Evolutionary conservation across 768 basidiomycete species (phyloP).

Genomic region (Tricholoma flavovirens): DNA sequence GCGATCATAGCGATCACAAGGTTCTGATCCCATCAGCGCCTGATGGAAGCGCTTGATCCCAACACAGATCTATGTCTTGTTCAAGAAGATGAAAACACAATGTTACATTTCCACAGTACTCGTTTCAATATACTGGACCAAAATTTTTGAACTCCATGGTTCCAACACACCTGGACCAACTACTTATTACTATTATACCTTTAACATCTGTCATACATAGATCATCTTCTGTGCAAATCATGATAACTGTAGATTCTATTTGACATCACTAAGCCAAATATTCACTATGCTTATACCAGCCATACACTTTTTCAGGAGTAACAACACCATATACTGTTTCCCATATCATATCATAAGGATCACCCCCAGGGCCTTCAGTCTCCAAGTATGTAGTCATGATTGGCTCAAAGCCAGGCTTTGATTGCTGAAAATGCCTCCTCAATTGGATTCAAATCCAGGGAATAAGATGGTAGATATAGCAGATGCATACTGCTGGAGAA

Average conservation of each 20-base stretch:
- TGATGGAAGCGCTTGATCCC: too few species aligned
- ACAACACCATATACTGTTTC: slow-evolving; percentile 19
- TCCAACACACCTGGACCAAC: neutral
- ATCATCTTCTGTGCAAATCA: neutral
- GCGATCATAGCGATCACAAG: too few species aligned
- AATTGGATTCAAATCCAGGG: slow-evolving; percentile 28
- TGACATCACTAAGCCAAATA: slow-evolving; percentile 13
- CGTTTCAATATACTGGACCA: neutral
- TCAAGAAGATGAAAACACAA: neutral
- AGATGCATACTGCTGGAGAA: slow-evolving; percentile 19
- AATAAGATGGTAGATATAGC: slow-evolving; percentile 27
- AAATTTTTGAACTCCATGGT: neutral
- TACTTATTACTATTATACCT: neutral
- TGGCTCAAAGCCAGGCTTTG: slow-evolving; percentile 17
- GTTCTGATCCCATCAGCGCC: too few species aligned
- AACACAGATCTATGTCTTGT: neutral
- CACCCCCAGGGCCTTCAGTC: slow-evolving; percentile 6
- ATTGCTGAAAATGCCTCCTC: slow-evolving; percentile 24
- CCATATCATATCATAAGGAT: slow-evolving; percentile 22
- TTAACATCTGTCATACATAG: neutral
- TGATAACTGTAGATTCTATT: neutral
- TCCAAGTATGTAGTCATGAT: slow-evolving; percentile 17
- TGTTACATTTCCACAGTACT: neutral
- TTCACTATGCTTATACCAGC: slow-evolving; percentile 24
- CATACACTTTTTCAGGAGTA: slow-evolving; percentile 18